Percentiles rank a stretch among this genome's conserved stretches.
Conservation (phyloP, 2,329 filamentous ascomycete species). For the Sarocladium strictum region DNA sequence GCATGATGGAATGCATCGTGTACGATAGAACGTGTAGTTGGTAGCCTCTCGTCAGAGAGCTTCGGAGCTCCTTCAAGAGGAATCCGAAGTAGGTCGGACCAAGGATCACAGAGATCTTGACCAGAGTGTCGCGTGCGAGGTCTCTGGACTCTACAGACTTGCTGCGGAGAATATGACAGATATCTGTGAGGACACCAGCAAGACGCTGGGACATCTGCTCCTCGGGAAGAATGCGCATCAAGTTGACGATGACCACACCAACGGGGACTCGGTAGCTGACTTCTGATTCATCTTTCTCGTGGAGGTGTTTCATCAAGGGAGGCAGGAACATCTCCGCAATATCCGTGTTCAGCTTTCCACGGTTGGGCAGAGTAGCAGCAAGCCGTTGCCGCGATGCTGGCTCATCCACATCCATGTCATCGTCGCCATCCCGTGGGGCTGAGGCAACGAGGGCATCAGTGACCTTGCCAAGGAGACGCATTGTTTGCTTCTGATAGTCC, state of each 20-base stretch:
- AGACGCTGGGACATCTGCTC: constrained; percentile 68
- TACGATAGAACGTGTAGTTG: constrained; percentile 94
- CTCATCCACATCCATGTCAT: constrained; percentile 39
- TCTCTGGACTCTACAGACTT: constrained; percentile 85
- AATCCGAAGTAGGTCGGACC: constrained; percentile 84
- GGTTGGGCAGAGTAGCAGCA: constrained; percentile 58
- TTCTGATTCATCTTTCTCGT: constrained; percentile 90
- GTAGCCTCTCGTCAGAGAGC: constrained; percentile 77
- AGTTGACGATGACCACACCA: constrained; percentile 80
- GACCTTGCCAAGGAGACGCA: constrained; percentile 74
- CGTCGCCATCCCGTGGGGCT: constrained; percentile 31
- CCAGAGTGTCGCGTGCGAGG: constrained; percentile 80
- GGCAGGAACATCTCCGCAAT: constrained; percentile 72
- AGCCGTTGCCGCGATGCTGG: constrained; percentile 35
- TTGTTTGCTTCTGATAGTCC: constrained; percentile 78
- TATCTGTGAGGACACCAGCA: constrained; percentile 80
- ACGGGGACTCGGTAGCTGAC: constrained; percentile 91
- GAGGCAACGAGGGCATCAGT: constrained; percentile 66
- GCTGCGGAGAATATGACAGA: constrained; percentile 88
- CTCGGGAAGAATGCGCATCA: constrained; percentile 73
- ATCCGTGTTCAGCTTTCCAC: constrained; percentile 64
- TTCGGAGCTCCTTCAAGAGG: constrained; percentile 83
- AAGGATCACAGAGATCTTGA: constrained; percentile 74
- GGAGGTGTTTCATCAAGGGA: constrained; percentile 74
- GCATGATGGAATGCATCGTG: constrained; percentile 86